Base-by-base conservation (phyloP, 2,329 filamentous ascomycete genomes). In the Ustilaginoidea virens region DNA sequence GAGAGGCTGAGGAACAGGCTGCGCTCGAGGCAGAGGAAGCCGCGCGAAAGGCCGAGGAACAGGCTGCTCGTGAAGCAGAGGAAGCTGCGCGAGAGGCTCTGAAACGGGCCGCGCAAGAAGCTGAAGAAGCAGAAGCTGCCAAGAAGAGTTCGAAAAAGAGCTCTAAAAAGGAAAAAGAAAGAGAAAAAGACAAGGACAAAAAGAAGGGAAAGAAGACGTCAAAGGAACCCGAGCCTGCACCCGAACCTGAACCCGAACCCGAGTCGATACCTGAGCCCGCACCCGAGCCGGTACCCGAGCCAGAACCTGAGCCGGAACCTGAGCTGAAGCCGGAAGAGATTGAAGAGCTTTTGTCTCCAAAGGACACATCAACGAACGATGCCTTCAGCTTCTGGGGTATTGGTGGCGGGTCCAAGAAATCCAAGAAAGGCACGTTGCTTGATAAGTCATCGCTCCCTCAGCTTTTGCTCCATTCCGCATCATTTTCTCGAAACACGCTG, bases 311-410 rank as follows among this genome's bases (percentile, higher is more conserved):
- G 16, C 35, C 37, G 5, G 40, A 42, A 29, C 32, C 36, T 16
- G 49, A 60, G 16, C 47, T 61, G 30, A 55, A 50, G 8, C 43
- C 53, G 8, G 56, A 60, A 19, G 49, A 62, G 31, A 45, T 62
- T 17, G 58, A 61, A 28, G 56, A 60, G 38, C 46, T 63, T 12
- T 43, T 62, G 19, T 43, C 48, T 5, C 40, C 42, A 5, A 41
- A 44, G 23, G 43, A 47, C 26, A 46, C 47, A 31, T 39, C 40
- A 25, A 48, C 54, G 32, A 43, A 41, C 23, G 56, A 62, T 33
- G 46, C 62, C 1, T 74, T 72, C 46, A 60, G 60, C 39, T 71
- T 72, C 52, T 74, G 68, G 69, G 63, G 67, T 5, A 29, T 50
- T 34, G 53, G 58, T 22, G 33, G 40, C 27, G 37, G 39, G 13